Conservation (phyloP, 2,329 filamentous ascomycete species). For the Thielaviopsis punctulata region DNA sequence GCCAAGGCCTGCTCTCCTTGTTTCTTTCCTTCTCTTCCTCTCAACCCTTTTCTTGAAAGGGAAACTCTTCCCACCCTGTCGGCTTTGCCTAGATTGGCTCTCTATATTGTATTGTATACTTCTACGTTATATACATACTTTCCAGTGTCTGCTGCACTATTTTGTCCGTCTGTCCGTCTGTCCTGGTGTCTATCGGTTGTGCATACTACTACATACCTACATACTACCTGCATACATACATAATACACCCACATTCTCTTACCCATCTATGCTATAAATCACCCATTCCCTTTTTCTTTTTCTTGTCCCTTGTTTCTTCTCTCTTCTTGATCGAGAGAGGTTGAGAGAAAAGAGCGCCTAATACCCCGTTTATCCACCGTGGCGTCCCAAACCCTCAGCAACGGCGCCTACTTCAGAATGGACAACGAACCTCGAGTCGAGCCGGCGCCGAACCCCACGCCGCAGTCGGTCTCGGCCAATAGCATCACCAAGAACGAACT, state of each 20-base stretch:
- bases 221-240: too few relatives aligned
- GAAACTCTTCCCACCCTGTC: neutral
- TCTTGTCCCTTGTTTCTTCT: neutral
- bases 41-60: neutral
- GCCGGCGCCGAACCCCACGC: neutral
- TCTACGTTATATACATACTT: neutral
- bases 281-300: neutral
- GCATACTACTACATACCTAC: too few relatives aligned
- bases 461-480: neutral
- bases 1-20: too few relatives aligned
- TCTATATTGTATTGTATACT: neutral
- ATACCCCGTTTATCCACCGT: neutral
- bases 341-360: neutral
- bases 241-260: too few relatives aligned
- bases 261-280: neutral
- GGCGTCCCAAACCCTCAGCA: neutral
- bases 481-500: neutral
- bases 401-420: slow-evolving; percentile 8
- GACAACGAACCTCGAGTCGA: neutral
- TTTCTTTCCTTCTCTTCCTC: neutral
- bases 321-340: neutral
- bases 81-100: neutral
- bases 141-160: neutral
- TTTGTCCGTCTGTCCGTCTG: neutral
- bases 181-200: neutral